These are phyloP conservation scores for Xylariaceae sp. DNA, from an alignment of 2,329 filamentous ascomycete species.

Conservation along the genomic window DNA sequence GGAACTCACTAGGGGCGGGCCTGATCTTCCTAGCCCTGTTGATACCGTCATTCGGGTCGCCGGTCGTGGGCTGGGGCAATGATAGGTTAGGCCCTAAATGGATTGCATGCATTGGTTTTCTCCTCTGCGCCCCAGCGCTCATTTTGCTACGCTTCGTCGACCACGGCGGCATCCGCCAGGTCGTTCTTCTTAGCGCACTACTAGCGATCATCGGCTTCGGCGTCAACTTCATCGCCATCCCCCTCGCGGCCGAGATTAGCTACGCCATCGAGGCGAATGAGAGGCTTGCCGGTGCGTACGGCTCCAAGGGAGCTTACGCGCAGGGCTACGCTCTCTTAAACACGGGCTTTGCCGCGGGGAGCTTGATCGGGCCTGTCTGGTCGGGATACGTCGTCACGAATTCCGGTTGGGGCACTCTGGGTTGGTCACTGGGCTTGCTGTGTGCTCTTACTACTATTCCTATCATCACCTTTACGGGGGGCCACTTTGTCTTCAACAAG, in stretches of 20 bases:
- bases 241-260: not conserved
- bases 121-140: not conserved
- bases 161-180: not conserved
- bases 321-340: not conserved
- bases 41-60: not conserved
- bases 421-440: not conserved
- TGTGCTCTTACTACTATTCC: not conserved
- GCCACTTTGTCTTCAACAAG: no score
- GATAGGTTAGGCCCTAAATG: not conserved
- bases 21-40: not conserved
- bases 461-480: not conserved
- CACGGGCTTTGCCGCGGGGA: not conserved
- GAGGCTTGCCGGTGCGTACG: not conserved
- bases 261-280: not conserved
- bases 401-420: not conserved
- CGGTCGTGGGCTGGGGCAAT: not conserved
- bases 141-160: constrained; percentile 1
- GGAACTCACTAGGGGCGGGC: not conserved
- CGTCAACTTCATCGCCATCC: not conserved
- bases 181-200: not conserved
- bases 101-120: not conserved
- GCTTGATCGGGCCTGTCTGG: not conserved
- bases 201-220: not conserved
- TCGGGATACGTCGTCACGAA: not conserved
- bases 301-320: not conserved